These are phyloP conservation scores for Piromyces finnis DNA, from an alignment of 192 early-diverging fungal genomes.

Conservation along the genomic window DNA sequence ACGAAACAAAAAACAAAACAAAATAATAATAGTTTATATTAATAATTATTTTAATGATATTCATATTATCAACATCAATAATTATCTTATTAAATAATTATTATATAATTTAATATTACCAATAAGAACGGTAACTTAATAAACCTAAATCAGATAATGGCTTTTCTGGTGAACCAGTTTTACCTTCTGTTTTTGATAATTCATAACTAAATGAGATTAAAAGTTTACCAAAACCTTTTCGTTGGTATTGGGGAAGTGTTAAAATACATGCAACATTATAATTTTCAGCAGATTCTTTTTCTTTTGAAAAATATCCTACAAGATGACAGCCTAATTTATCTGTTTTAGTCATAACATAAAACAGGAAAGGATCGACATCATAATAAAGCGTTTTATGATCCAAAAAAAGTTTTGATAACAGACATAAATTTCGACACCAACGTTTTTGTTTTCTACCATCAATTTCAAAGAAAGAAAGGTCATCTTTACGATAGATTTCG, in stretches of 20 bases:
- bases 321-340: slow-evolving; percentile 77
- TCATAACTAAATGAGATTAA: slow-evolving; percentile 96
- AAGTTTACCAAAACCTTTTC: slow-evolving; percentile 84
- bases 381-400: slow-evolving; percentile 99
- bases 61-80: no score
- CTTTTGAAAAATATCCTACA: slow-evolving; percentile 98
- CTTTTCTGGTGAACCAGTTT: slow-evolving; percentile 91
- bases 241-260: slow-evolving; percentile 91
- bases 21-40: no score
- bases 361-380: slow-evolving; percentile 96
- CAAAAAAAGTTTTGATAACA: slow-evolving; percentile 90
- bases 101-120: slow-evolving; percentile 4
- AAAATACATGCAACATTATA: slow-evolving; percentile 98
- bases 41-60: no score
- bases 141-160: slow-evolving; percentile 93
- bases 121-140: slow-evolving; percentile 87
- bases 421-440: slow-evolving; percentile 89
- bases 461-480: slow-evolving; percentile 93
- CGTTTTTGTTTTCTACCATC: slow-evolving; percentile 83
- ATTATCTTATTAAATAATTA: no score
- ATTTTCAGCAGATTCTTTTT: slow-evolving; percentile 88
- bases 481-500: slow-evolving; percentile 89
- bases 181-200: slow-evolving; percentile 82
- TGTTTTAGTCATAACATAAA: slow-evolving; percentile 81
- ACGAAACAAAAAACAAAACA: no score